Evolutionary conservation across 257 asterid genomes (phyloP).

Genomic region (Linaria vulgaris): DNA sequence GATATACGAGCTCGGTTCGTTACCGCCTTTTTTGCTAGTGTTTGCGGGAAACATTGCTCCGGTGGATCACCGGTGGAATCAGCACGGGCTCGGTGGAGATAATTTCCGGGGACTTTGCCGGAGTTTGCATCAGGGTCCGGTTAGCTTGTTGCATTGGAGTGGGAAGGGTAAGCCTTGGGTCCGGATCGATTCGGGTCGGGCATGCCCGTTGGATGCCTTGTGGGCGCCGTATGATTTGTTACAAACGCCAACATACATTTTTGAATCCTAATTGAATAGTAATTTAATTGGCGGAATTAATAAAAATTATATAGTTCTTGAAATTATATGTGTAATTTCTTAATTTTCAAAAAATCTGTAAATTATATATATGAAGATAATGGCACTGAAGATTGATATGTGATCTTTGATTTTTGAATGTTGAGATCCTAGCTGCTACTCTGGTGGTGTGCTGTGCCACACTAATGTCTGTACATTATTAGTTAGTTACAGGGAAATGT

Average conservation of each 20-base stretch:
- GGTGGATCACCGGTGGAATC: conserved; percentile 96
- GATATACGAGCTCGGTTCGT: conserved; percentile 85
- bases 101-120: conserved; percentile 83
- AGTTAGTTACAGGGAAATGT: too few relatives aligned
- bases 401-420: conserved; percentile 45
- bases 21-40: conserved; percentile 86
- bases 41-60: conserved; percentile 88
- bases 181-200: conserved; percentile 59
- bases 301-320: too few relatives aligned
- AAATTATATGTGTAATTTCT: not conserved
- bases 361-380: conserved; percentile 6
- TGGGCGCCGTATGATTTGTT: conserved; percentile 97
- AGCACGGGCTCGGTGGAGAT: conserved; percentile 97
- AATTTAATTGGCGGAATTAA: not conserved
- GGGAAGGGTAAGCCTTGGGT: conserved; percentile 98
- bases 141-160: conserved; percentile 91
- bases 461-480: too few relatives aligned
- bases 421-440: conserved; percentile 65
- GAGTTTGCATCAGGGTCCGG: conserved; percentile 88
- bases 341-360: conserved; percentile 20
- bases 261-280: conserved; percentile 69
- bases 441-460: conserved; percentile 31
- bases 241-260: conserved; percentile 42
- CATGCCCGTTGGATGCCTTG: conserved; percentile 83
- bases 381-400: conserved; percentile 46